Conservation (phyloP, 73 alveolate genomes). For the Paramecium tetraurelia region DNA sequence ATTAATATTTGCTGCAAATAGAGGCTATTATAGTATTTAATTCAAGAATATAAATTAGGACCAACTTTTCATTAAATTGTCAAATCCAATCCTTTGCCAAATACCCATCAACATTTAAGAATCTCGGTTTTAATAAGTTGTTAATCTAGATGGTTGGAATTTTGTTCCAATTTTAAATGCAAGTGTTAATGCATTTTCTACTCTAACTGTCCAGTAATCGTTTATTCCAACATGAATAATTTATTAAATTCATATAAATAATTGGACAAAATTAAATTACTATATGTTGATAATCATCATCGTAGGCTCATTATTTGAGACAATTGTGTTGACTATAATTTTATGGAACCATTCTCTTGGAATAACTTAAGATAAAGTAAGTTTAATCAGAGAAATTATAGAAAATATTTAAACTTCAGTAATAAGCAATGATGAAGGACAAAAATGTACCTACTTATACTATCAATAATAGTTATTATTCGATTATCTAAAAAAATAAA, state of each 20-base stretch:
- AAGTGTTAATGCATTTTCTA: constrained; percentile 26
- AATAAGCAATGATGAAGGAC: background rate
- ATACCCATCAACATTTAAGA: constrained; percentile 4
- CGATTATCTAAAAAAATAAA: background rate
- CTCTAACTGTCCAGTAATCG: background rate
- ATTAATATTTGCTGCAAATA: background rate
- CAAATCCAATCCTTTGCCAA: background rate
- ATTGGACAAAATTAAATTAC: background rate
- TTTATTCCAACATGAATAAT: background rate
- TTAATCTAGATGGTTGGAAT: constrained; percentile 43
- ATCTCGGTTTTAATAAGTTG: background rate
- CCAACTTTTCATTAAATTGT: background rate
- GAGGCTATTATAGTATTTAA: constrained; percentile 5
- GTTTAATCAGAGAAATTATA: background rate
- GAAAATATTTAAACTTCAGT: background rate
- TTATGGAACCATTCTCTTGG: background rate
- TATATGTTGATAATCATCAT: background rate
- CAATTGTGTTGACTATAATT: background rate
- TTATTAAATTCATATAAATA: background rate
- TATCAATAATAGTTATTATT: background rate
- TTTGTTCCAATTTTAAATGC: constrained; percentile 21
- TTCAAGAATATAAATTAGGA: background rate
- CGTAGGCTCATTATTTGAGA: background rate
- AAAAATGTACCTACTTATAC: background rate
- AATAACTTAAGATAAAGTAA: background rate